Percentiles rank a stretch among this genome's conserved stretches.
Evolutionary conservation across 169 alveolate genomes (phyloP).

Genomic region (Eimeria sp.): DNA sequence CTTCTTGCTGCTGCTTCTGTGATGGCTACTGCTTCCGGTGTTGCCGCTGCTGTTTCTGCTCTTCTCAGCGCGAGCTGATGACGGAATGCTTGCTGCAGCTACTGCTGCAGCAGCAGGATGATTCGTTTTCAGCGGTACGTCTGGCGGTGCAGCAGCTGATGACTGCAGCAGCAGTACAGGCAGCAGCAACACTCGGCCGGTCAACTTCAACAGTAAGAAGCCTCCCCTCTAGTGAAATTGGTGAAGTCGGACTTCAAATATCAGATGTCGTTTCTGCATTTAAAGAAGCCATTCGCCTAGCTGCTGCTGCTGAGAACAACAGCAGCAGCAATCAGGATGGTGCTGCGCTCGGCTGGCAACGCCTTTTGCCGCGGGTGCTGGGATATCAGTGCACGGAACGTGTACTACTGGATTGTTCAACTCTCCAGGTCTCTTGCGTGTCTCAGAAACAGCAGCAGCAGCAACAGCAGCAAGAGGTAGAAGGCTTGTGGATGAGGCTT

Average conservation of each 20-base stretch:
- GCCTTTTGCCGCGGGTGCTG: constrained; percentile 52
- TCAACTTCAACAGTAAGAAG: neutral
- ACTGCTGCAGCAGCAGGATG: constrained; percentile 41
- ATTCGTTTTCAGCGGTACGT: constrained; percentile 28
- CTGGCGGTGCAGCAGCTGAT: constrained; percentile 53
- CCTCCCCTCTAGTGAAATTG: neutral
- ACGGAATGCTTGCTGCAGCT: constrained; percentile 72
- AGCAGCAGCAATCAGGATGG: constrained; percentile 10
- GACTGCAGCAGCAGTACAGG: constrained; percentile 25
- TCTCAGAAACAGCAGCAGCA: constrained; percentile 40
- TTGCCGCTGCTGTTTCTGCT: constrained; percentile 8
- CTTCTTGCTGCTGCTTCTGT: neutral
- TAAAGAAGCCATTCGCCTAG: constrained; percentile 27
- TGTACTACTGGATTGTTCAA: constrained; percentile 14
- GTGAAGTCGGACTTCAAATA: neutral
- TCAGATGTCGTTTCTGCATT: constrained; percentile 37
- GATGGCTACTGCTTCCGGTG: neutral
- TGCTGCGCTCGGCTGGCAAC: constrained; percentile 37
- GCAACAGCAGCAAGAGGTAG: constrained; percentile 54
- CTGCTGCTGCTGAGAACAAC: constrained; percentile 51
- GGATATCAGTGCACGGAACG: constrained; percentile 1
- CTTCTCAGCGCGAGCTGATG: constrained; percentile 38
- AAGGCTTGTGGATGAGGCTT: constrained; percentile 15
- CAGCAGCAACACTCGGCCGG: constrained; percentile 14
- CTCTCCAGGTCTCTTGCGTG: neutral